These are phyloP conservation scores for Thecamonas trahens DNA, from an alignment of 78 protist species.

Conservation along the genomic window DNA sequence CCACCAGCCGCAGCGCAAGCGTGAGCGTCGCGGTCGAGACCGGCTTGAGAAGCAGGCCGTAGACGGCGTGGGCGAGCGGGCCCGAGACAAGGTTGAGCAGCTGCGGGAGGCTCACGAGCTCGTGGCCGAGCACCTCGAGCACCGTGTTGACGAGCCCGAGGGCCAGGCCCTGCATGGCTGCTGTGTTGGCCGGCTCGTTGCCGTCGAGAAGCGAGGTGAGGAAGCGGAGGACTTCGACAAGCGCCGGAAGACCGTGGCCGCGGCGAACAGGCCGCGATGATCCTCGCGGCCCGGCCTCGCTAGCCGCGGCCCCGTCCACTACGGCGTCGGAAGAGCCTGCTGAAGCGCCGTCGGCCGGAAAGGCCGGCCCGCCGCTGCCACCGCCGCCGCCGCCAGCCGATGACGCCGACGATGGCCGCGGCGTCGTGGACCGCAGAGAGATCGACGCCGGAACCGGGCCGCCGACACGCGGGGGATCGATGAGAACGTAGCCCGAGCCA, in stretches of 20 bases:
- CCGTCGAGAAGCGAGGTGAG: neutral
- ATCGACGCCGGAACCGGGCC: too few relatives aligned
- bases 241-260: neutral
- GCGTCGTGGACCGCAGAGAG: too few relatives aligned
- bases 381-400: too few relatives aligned
- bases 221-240: neutral
- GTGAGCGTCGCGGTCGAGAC: neutral
- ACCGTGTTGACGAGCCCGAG: neutral
- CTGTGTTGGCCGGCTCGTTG: neutral
- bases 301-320: too few relatives aligned
- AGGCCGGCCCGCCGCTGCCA: too few relatives aligned
- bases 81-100: neutral
- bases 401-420: too few relatives aligned
- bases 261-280: too few relatives aligned
- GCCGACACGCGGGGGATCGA: too few relatives aligned
- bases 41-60: neutral
- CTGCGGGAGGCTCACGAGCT: neutral
- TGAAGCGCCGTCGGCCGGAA: too few relatives aligned
- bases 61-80: neutral
- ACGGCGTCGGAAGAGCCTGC: too few relatives aligned
- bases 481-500: too few relatives aligned
- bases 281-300: too few relatives aligned
- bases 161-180: neutral
- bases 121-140: neutral
- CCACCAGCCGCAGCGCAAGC: conserved; percentile 21